Conservation (phyloP, 495 filamentous ascomycete genomes). For the Sphaerosporella brunnea region DNA sequence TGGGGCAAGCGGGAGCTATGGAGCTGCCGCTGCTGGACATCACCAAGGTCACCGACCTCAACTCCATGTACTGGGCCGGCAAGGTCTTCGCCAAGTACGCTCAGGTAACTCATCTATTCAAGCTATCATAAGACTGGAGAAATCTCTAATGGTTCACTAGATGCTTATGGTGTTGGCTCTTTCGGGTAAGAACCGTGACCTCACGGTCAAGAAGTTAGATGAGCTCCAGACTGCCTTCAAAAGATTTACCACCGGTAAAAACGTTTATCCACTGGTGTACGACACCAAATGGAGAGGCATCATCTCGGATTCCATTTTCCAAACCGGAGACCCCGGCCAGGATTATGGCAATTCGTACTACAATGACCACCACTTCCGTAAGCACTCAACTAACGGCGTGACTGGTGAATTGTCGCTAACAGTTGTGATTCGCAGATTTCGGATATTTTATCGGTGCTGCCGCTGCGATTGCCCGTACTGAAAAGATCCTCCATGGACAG, state of each 20-base stretch:
- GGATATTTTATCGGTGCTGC: constrained; percentile 83
- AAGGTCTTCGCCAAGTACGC: constrained; percentile 87
- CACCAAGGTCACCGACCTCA: constrained; percentile 46
- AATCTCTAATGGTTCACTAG: constrained; percentile 47
- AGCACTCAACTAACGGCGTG: constrained; percentile 8
- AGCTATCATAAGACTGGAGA: too few relatives aligned
- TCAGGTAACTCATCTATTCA: constrained; percentile 19
- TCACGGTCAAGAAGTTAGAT: constrained; percentile 30
- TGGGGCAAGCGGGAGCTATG: constrained; percentile 36
- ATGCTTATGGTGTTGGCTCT: constrained; percentile 32
- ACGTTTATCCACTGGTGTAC: constrained; percentile 50
- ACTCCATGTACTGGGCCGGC: constrained; percentile 91
- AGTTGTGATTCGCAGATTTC: constrained; percentile 16
- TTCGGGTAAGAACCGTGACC: constrained; percentile 29
- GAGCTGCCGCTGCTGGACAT: constrained; percentile 44
- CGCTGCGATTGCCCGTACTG: constrained; percentile 65
- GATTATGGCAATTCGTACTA: constrained; percentile 35
- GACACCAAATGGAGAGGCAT: constrained; percentile 63
- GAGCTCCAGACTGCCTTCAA: constrained; percentile 36
- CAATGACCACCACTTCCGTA: constrained; percentile 83
- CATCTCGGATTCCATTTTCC: constrained; percentile 60
- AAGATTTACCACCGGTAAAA: neutral
- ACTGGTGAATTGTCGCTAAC: too few relatives aligned
- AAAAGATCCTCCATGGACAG: constrained; percentile 26
- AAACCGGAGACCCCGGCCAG: constrained; percentile 41